Percentiles rank a stretch among this genome's conserved stretches.
These are phyloP conservation scores for Melaleuca alternifolia DNA, from an alignment of 345 rosid species.

Conservation along the genomic window DNA sequence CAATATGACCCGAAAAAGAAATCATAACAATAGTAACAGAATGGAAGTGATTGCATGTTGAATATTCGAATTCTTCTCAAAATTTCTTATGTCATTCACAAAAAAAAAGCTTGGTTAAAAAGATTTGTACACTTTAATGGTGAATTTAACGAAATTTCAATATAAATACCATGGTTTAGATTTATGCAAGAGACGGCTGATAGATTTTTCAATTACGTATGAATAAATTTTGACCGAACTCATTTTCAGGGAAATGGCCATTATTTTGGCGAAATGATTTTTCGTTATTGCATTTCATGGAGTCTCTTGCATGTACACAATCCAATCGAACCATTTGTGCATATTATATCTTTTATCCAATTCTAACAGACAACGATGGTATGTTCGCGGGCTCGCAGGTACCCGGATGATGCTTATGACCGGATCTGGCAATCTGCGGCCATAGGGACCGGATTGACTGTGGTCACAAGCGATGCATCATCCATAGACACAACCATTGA, in stretches of 20 bases:
- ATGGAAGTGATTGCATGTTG: neutral
- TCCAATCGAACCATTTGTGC: neutral
- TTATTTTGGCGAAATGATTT: neutral
- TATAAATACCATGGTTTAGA: too few relatives aligned
- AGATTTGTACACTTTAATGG: too few relatives aligned
- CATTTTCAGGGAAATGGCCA: neutral
- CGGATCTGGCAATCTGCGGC: constrained; percentile 30
- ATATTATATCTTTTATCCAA: neutral
- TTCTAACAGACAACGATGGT: neutral
- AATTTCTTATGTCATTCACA: neutral
- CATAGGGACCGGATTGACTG: neutral
- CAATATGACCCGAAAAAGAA: neutral
- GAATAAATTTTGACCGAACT: neutral
- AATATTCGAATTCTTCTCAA: neutral
- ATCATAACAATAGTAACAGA: neutral
- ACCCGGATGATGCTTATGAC: constrained; percentile 13
- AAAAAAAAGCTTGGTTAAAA: too few relatives aligned
- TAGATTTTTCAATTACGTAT: neutral
- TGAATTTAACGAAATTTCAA: too few relatives aligned
- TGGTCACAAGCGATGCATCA: constrained; percentile 6
- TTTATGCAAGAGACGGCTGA: too few relatives aligned
- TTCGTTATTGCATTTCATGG: neutral
- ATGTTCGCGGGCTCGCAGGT: neutral
- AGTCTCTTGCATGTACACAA: neutral
- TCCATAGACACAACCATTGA: neutral